Percentiles rank a stretch among this genome's conserved stretches.
phyloP scores from a whole-genome alignment of 306 rosid genomes.

The Trichosanthes truncata region DNA sequence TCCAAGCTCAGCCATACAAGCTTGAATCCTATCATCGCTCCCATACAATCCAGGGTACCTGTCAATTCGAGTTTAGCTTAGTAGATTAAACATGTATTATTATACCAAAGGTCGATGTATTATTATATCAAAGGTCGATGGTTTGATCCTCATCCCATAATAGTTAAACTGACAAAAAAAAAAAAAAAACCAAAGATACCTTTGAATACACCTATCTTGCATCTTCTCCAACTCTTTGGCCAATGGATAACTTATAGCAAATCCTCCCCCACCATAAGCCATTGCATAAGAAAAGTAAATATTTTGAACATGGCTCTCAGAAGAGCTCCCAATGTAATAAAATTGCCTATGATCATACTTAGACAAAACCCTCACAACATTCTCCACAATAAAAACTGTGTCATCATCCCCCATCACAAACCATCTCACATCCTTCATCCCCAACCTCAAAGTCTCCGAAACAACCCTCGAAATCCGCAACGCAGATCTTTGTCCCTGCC shows the following conservation, averaged over 20 bases:
- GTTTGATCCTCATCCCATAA: too few species aligned
- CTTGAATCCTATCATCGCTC: conserved; percentile 88
- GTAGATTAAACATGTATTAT: neutral
- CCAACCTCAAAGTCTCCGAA: conserved; percentile 71
- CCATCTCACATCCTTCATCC: conserved; percentile 85
- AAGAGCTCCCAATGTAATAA: conserved; percentile 73
- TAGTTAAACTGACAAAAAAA: neutral
- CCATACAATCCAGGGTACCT: conserved; percentile 61
- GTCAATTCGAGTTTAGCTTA: neutral
- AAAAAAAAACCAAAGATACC: conserved; percentile 16
- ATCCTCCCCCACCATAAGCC: conserved; percentile 96
- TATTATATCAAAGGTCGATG: too few species aligned
- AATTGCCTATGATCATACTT: conserved; percentile 71
- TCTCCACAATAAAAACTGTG: conserved; percentile 68
- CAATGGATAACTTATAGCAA: conserved; percentile 84
- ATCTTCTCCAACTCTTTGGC: conserved; percentile 65
- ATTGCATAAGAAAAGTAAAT: conserved; percentile 74
- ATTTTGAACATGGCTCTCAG: conserved; percentile 86
- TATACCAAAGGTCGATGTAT: neutral
- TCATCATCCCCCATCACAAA: conserved; percentile 94
- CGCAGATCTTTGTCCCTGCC: conserved; percentile 73
- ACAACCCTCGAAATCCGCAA: conserved; percentile 76
- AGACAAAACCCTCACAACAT: conserved; percentile 47
- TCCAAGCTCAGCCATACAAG: conserved; percentile 91
- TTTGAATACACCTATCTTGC: conserved; percentile 76